These are phyloP conservation scores for Venturia nashicola DNA, from an alignment of 2,329 filamentous ascomycete species.

Conservation along the genomic window DNA sequence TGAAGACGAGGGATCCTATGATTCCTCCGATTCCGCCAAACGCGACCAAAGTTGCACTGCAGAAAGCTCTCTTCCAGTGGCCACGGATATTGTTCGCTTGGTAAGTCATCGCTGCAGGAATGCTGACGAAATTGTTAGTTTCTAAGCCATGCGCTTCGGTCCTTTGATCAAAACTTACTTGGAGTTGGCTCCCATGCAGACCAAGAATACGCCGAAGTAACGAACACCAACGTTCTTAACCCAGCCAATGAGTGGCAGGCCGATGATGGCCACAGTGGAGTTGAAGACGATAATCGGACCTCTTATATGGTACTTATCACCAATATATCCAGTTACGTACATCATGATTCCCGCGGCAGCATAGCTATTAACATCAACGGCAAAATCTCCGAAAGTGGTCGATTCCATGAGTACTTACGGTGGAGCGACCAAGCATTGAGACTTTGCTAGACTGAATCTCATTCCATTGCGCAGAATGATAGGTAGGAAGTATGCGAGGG, in stretches of 20 bases:
- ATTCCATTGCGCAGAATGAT: constrained; percentile 55
- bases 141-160: not conserved
- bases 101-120: constrained; percentile 64
- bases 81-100: constrained; percentile 73
- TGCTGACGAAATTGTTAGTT: constrained; percentile 43
- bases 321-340: constrained; percentile 44
- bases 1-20: constrained; percentile 60
- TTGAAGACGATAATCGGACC: constrained; percentile 57
- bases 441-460: constrained; percentile 49
- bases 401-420: constrained; percentile 23
- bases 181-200: constrained; percentile 57
- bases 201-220: constrained; percentile 65
- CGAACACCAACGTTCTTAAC: constrained; percentile 42
- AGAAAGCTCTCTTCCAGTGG: constrained; percentile 79
- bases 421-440: constrained; percentile 62
- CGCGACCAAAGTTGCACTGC: constrained; percentile 62
- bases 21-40: constrained; percentile 67
- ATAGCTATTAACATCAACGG: constrained; percentile 26
- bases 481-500: constrained; percentile 67
- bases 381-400: no score
- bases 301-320: constrained; percentile 55
- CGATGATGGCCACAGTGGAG: constrained; percentile 52
- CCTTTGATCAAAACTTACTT: not conserved
- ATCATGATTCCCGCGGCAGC: constrained; percentile 53
- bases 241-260: constrained; percentile 67